Conservation (phyloP, 768 basidiomycete species). For the Serendipita sp. region DNA sequence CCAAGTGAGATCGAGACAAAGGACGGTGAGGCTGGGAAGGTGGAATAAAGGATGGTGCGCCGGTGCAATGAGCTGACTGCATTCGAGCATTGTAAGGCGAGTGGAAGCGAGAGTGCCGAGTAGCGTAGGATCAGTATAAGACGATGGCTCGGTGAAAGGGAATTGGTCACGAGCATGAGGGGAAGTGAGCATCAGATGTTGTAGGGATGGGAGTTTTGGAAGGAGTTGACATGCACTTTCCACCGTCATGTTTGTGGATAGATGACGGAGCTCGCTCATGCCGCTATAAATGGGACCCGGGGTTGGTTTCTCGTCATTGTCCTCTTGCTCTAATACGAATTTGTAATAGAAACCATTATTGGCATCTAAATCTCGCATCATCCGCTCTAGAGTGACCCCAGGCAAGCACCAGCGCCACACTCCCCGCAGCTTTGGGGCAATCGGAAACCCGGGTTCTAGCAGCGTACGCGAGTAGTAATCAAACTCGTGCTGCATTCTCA, state of each 20-base stretch:
- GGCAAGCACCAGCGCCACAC: conserved; percentile 1
- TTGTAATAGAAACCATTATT: no score
- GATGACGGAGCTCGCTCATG: neutral
- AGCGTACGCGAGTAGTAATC: neutral
- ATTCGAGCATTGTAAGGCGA: neutral
- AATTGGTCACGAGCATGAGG: neutral
- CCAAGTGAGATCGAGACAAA: neutral
- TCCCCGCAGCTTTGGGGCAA: neutral
- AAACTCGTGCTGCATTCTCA: neutral
- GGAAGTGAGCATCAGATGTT: neutral
- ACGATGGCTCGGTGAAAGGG: neutral
- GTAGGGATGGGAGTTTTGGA: neutral
- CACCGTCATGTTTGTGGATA: neutral
- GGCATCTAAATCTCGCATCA: neutral
- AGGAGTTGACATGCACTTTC: neutral
- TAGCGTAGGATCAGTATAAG: neutral
- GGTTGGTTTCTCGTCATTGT: neutral
- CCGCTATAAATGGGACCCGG: neutral
- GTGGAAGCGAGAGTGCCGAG: neutral
- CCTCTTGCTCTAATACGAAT: neutral
- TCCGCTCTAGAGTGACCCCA: neutral
- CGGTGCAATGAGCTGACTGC: neutral
- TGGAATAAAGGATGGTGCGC: neutral
- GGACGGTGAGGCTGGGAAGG: neutral
- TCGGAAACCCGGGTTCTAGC: neutral